Base-by-base conservation (phyloP, 345 rosid species). In the Brassica incana region DNA sequence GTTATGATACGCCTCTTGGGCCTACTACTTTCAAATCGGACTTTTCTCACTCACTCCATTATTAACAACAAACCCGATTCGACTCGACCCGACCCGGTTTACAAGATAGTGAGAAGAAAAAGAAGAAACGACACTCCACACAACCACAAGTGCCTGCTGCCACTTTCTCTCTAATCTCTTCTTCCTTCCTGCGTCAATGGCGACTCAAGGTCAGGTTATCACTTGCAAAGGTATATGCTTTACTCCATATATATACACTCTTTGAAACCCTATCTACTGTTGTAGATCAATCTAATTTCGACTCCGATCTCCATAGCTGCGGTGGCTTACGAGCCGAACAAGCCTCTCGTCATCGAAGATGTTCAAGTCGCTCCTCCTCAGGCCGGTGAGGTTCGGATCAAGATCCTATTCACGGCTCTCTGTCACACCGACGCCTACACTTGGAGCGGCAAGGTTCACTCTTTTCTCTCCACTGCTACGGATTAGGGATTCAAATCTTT, bases 371-470 rank as follows among this genome's bases (percentile, higher is more conserved):
- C 91, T 77, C 95, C 97, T 0, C 99, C 99, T 27, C 99, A 95
- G 79, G 97, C 93, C 7, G 97, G 97, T 32, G 99, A 95, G 87
- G 98, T 95, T 76, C 92, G 99, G 73, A 67, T 93, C 86, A 83
- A 90, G 90, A 88, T 95, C 69, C 88, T 91, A 43, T 95, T 85
- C 89, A 83, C 97, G 3, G 99, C 98, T 77, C 93, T 95, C 23
- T 95, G 99, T 76, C 99, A 95, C 78, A 95, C 99, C 68, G 99
- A 95, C 77, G 97, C 97, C 43, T 95, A 95, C 85, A 93, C 99
- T 5, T 95, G 99, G 99, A 89, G 98, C 76, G 99, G 99, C 74
- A 93, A 95, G 99, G 99, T 93, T 18, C 67, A 71, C 5, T 8
- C 5, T 9, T 5, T 7, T 72, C 32, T 48, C 54, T 36, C 67